Conservation (phyloP, 2,329 filamentous ascomycete species). For the Sclerotinia trifoliorum region DNA sequence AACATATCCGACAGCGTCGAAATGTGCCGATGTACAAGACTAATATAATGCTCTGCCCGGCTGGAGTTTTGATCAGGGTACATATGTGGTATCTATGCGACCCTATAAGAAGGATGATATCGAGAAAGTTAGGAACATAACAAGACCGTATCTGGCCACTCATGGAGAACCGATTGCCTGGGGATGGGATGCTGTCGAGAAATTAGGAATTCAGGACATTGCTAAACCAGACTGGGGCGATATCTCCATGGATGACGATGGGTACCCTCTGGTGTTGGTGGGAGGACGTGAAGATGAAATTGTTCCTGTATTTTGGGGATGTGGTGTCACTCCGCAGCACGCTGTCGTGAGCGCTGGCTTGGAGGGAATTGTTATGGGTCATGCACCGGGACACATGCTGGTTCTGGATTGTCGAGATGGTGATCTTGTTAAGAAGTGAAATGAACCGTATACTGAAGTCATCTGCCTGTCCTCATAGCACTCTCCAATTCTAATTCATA, state of each 20-base stretch:
- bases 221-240: slow-evolving; percentile 58
- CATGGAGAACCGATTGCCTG: slow-evolving; percentile 65
- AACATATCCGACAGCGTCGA: slow-evolving; percentile 47
- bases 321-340: slow-evolving; percentile 65
- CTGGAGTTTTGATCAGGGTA: slow-evolving; percentile 56
- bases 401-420: slow-evolving; percentile 48
- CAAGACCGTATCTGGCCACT: slow-evolving; percentile 53
- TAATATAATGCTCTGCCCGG: slow-evolving; percentile 52
- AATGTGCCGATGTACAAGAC: slow-evolving; percentile 64
- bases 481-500: not conserved
- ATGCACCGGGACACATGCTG: slow-evolving; percentile 63
- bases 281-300: slow-evolving; percentile 42
- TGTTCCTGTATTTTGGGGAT: slow-evolving; percentile 62
- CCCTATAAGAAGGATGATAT: slow-evolving; percentile 53
- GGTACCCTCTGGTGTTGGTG: slow-evolving; percentile 29
- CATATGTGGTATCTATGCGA: slow-evolving; percentile 63
- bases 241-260: slow-evolving; percentile 40
- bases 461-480: not conserved
- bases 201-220: slow-evolving; percentile 55
- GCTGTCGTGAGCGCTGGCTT: slow-evolving; percentile 57
- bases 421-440: slow-evolving; percentile 27
- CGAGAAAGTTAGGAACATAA: slow-evolving; percentile 53
- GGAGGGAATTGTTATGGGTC: slow-evolving; percentile 57
- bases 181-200: slow-evolving; percentile 57
- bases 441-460: not conserved